phyloP scores from a whole-genome alignment of 2,329 filamentous ascomycete genomes.

The Pyrenophora graminea region DNA sequence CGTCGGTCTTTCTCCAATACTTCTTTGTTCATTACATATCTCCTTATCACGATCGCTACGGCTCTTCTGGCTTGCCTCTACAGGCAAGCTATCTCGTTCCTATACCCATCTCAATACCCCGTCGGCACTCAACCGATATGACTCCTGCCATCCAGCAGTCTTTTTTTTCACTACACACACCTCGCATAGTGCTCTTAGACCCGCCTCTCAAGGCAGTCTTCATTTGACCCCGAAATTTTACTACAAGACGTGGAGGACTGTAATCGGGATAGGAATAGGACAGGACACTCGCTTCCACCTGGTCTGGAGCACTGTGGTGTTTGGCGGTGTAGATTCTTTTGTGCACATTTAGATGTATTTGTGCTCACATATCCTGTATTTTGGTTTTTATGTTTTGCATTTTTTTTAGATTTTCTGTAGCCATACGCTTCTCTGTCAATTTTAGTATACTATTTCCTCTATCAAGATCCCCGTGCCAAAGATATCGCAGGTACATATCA shows the following conservation, averaged over 20 bases:
- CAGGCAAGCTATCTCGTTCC: constrained; percentile 5
- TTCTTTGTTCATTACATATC: constrained; percentile 18
- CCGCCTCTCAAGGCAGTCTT: constrained; percentile 4
- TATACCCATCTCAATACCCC: constrained; percentile 14
- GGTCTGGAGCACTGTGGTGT: not conserved
- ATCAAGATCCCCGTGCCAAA: too few species aligned
- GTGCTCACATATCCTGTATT: not conserved
- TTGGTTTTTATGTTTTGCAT: not conserved
- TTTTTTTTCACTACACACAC: constrained; percentile 5
- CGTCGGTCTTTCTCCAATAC: constrained; percentile 17
- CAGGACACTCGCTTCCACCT: constrained; percentile 24
- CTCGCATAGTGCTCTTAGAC: constrained; percentile 1
- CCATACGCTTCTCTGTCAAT: constrained; percentile 23
- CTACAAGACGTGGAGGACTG: constrained; percentile 16
- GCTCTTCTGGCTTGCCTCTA: constrained; percentile 1
- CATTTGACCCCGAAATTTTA: constrained; percentile 6
- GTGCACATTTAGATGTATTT: constrained; percentile 2
- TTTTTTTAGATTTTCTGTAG: constrained; percentile 21
- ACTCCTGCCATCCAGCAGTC: not conserved
- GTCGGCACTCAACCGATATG: not conserved
- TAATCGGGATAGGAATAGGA: constrained; percentile 21
- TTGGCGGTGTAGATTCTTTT: constrained; percentile 4
- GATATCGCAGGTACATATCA: too few species aligned
- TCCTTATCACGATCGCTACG: constrained; percentile 26
- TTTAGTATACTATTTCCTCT: not conserved